Conservation (phyloP, 2,329 filamentous ascomycete species). For the Plenodomus biglobosus region DNA sequence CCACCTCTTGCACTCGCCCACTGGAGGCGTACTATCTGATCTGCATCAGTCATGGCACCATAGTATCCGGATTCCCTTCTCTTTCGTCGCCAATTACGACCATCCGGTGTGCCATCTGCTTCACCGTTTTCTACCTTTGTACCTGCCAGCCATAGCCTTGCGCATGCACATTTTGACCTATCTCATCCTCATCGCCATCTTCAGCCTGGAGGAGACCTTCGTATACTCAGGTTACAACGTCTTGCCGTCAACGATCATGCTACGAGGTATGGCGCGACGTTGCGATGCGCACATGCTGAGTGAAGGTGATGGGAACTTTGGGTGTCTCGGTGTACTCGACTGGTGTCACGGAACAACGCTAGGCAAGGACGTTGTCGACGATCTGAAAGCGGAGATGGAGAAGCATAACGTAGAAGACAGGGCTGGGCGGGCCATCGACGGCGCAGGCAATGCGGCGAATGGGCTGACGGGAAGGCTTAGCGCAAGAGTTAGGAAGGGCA, state of each 20-base stretch:
- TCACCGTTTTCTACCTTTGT: constrained; percentile 64
- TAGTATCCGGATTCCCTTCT: constrained; percentile 59
- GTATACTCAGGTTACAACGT: constrained; percentile 68
- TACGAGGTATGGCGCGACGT: constrained; percentile 59
- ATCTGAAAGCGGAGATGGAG: constrained; percentile 58
- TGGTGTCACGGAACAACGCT: constrained; percentile 42
- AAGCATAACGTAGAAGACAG: constrained; percentile 56
- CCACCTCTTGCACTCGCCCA: constrained; percentile 62
- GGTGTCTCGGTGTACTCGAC: constrained; percentile 60
- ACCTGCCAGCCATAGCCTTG: constrained; percentile 65
- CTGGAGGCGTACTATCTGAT: constrained; percentile 29
- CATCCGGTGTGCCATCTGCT: constrained; percentile 67
- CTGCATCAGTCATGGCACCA: constrained; percentile 62
- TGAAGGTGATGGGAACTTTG: constrained; percentile 61
- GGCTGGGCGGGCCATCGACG: constrained; percentile 41
- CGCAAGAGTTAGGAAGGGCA: constrained; percentile 32
- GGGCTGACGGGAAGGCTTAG: constrained; percentile 34
- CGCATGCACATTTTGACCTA: constrained; percentile 74
- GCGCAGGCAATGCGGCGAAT: constrained; percentile 34
- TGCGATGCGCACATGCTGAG: constrained; percentile 62
- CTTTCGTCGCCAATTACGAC: constrained; percentile 66
- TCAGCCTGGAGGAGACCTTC: constrained; percentile 67
- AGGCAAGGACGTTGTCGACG: constrained; percentile 60
- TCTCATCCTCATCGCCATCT: constrained; percentile 63
- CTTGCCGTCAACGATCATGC: constrained; percentile 59